Base-by-base conservation (phyloP, 306 rosid species). In the Castanospermum australe region DNA sequence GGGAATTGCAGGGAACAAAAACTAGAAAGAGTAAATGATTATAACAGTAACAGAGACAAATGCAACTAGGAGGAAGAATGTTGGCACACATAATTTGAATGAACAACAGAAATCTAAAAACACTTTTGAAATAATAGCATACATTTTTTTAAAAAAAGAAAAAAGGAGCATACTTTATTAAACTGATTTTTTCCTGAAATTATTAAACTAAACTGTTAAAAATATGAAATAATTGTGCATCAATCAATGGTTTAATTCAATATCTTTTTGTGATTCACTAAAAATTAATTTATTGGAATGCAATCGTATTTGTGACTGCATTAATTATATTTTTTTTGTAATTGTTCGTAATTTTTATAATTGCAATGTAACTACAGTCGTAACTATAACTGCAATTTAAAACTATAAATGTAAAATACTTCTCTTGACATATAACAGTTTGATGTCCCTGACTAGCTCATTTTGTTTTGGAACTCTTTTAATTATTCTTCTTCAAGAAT, bases 221-320 rank as follows among this genome's bases (percentile, higher is more conserved):
- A 60, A 33, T 24, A 75, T 52, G 47, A 79, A 71, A 48, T 44
- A 68, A 42, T 33, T 68, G 21, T 39, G 69, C 83, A 78, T 66
- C 32, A 64, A 79, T 67, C 38, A 61, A 66, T 5, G 36, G 5
- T 30, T 64, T 63, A 45, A 36, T 36, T 77, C 15, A 66, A 71
- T 39, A 15, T 38, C 82, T 64, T 30, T 57, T 20, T 30, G 64
- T 39, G 6, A 78, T 73, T n/a, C 52, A 36, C 25, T 56, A 71
- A 41, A 61, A 39, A 35, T 45, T 33, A 28, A n/a, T 77, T 77
- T 10, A 67, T n/a, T n/a, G n/a, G n/a, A n/a, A n/a, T n/a, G n/a
- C n/a, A n/a, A n/a, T n/a, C n/a, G n/a, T n/a, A n/a, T n/a, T n/a
- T n/a, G n/a, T n/a, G n/a, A n/a, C n/a, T n/a, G n/a, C n/a, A n/a